Base-by-base conservation (phyloP, 2,329 filamentous ascomycete species). In the Xylariaceae sp. region DNA sequence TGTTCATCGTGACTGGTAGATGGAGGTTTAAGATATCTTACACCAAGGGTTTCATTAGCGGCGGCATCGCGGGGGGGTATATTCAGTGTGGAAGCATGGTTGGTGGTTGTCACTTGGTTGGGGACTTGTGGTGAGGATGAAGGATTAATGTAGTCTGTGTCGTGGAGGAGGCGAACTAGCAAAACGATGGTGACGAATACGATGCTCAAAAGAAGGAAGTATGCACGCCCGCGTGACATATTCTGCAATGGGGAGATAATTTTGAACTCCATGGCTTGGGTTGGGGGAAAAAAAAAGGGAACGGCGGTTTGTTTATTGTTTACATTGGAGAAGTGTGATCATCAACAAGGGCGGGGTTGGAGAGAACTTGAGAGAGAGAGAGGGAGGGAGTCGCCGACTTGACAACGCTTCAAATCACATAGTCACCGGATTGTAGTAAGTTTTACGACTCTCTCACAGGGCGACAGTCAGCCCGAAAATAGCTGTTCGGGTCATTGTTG, bases 31-130 rank as follows among this genome's bases (percentile, higher is more conserved):
- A 10, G n/a, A 54, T n/a, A 13, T 13, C 52, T 35, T 47, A 54
- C 52, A 35, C 41, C 52, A 54, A 54, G 52, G 11, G 52, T 54
- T 35, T 47, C 9, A 47, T 54, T 45, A 15, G 52, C 41, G 7
- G 52, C 52, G 15, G 23, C 17, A 9, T 47, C 39, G 30, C 13
- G 45, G 15, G 52, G 52, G 4, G 49, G 35, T 3, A 35, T 10
- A 6, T 8, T 37, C 11, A 41, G 9, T 47, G 30, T 34, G 18
- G 52, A 6, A 17, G 15, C 17, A 39, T 39, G 8, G 13, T 30
- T 15, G 45, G 39, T 11, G 8, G 23, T 30, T 4, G 23, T 30
- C 4, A 30, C 23, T 30, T 30, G 23, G 23, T 30, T 30, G 23
- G 23, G 23, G 23, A 30, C 23, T 30, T 30, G 23, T 30, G 23